Evolutionary conservation across 192 early-diverging fungal species (phyloP), one percentile per base, ranked within the genome.

Genomic region (Coemansia sp.): DNA sequence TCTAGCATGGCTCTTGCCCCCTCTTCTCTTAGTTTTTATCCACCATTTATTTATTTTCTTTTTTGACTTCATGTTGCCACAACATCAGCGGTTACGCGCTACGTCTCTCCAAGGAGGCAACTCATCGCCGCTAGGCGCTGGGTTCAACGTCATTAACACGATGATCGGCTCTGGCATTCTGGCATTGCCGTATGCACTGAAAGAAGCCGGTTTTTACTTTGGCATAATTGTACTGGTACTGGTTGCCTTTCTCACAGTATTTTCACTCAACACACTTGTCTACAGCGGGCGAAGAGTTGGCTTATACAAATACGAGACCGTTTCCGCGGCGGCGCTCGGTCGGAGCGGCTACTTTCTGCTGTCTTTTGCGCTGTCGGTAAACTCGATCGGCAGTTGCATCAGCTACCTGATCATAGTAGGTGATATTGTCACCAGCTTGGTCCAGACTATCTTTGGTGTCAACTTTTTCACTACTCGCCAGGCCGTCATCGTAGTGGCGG

Each of bases 161-260:
- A 87, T 87, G 14, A 87, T 89, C 37, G 89, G 89, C 14, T 88
- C 88, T 7, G 89, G 89, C 11, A 85, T 91, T 29, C 79, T 91
- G 11, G 89, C 87, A 5, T 69, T 91, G 31, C 86, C 89, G 13
- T 91, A 87, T 70, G 87, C 89, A 8, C 78, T 91, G 42, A 74
- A 74, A 27, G 83, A 86, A 21, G 84, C 78, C 6, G 89, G 89
- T n/a, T 89, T 91, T 63, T 81, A 78, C 46, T 64, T 81, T 14
- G 88, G 88, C 44, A 73, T 88, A 19, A 29, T 73, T 5, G 61
- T 83, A 0, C 77, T 89, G 19, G 51, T 85, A 0, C 62, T 80
- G 17, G 86, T 86, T 2, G 76, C 81, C 0, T 53, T 79, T 29
- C 74, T 91, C 17, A 83, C 77, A 14, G 75, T 77, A 60, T 34